These are phyloP conservation scores for Clonostachys byssicola DNA, from an alignment of 2,329 filamentous ascomycete species.

Conservation along the genomic window DNA sequence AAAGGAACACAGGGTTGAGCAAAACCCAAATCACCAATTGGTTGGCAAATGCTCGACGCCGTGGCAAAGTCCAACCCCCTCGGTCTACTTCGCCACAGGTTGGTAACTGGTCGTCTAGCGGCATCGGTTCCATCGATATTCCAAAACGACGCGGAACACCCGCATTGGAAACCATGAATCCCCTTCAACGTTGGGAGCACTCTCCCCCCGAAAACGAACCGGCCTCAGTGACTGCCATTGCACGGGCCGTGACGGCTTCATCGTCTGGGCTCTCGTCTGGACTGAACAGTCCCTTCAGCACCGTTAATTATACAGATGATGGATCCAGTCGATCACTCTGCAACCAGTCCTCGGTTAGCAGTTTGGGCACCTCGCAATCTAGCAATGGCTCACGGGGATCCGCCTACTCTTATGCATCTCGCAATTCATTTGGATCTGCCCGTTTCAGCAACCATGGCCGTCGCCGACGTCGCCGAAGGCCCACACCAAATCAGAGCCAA, in stretches of 20 bases:
- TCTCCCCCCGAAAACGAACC: slow-evolving; percentile 58
- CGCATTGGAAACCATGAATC: slow-evolving; percentile 48
- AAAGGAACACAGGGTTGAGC: slow-evolving; percentile 74
- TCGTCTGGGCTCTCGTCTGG: slow-evolving; percentile 48
- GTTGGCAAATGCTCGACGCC: slow-evolving; percentile 83
- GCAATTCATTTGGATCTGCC: slow-evolving; percentile 44
- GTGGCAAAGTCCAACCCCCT: slow-evolving; percentile 70
- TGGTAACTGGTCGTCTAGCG: slow-evolving; percentile 48
- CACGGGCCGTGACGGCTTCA: slow-evolving; percentile 50
- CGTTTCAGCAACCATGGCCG: slow-evolving; percentile 36
- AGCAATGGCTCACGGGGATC: slow-evolving; percentile 55
- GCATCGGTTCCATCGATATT: slow-evolving; percentile 63
- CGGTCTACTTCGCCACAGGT: slow-evolving; percentile 67
- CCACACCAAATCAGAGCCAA: slow-evolving; percentile 23
- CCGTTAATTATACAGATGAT: slow-evolving; percentile 56
- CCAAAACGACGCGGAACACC: slow-evolving; percentile 57
- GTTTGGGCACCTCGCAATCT: slow-evolving; percentile 57
- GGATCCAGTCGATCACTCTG: slow-evolving; percentile 53
- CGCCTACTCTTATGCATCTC: slow-evolving; percentile 54
- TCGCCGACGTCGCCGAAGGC: slow-evolving; percentile 42
- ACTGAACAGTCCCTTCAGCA: slow-evolving; percentile 52
- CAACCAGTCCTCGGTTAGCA: slow-evolving; percentile 57
- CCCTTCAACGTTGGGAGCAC: slow-evolving; percentile 54
- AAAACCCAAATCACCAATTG: slow-evolving; percentile 86
- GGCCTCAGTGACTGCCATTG: slow-evolving; percentile 54